A percentile compares a stretch with the other conserved stretches of the same genome.
Evolutionary conservation across 2,329 filamentous ascomycete species (phyloP).

Genomic region (Alternaria sp.): DNA sequence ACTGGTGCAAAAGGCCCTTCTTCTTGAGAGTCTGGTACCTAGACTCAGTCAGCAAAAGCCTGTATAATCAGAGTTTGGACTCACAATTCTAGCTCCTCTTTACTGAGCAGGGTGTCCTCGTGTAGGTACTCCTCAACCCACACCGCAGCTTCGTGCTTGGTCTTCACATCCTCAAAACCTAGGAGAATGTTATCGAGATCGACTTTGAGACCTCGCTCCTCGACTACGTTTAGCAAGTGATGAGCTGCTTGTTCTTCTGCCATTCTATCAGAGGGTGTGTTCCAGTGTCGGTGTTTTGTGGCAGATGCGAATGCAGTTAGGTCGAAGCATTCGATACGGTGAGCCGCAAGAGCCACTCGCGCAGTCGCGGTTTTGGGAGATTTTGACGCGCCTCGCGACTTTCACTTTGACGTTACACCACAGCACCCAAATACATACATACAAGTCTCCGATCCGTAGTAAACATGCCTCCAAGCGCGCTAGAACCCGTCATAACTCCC

Average conservation of each 20-base stretch:
- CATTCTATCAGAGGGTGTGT: slow-evolving; percentile 27
- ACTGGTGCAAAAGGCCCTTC: slow-evolving; percentile 44
- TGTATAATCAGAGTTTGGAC: neutral
- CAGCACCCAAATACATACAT: neutral
- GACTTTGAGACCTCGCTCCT: slow-evolving; percentile 54
- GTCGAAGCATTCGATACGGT: slow-evolving; percentile 24
- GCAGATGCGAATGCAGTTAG: slow-evolving; percentile 36
- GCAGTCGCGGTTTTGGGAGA: slow-evolving; percentile 42
- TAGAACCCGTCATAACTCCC: slow-evolving; percentile 36
- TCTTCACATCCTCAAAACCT: slow-evolving; percentile 56
- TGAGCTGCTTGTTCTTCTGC: slow-evolving; percentile 50
- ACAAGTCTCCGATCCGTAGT: neutral
- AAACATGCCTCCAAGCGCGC: slow-evolving; percentile 40
- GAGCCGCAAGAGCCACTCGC: slow-evolving; percentile 25
- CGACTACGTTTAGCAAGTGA: slow-evolving; percentile 54
- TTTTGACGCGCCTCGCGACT: slow-evolving; percentile 36
- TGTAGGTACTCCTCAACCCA: slow-evolving; percentile 60
- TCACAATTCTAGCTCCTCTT: slow-evolving; percentile 59
- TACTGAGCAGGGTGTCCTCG: slow-evolving; percentile 56
- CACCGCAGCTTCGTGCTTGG: slow-evolving; percentile 49
- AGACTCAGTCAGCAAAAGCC: neutral
- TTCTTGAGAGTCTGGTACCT: slow-evolving; percentile 47
- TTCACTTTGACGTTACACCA: neutral
- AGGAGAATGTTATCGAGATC: slow-evolving; percentile 57
- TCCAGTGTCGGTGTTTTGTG: slow-evolving; percentile 31